phyloP scores from a whole-genome alignment of 768 basidiomycete genomes.

The Cystofilobasidium macerans region DNA sequence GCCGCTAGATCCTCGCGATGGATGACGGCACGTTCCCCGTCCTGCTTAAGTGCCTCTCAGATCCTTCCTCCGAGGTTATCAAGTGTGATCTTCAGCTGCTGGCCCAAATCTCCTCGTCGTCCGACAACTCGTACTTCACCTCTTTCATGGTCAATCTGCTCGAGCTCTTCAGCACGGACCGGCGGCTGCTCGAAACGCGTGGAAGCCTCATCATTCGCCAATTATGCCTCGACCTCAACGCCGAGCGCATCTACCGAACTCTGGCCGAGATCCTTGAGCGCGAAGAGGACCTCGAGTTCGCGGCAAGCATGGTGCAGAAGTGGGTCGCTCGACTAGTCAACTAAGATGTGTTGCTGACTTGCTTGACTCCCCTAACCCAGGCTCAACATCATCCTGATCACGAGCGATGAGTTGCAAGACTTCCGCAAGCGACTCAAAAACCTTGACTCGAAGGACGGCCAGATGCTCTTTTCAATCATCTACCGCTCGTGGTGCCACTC shows the following conservation, averaged over 20 bases:
- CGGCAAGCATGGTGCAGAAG: slow-evolving; percentile 93
- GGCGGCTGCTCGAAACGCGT: slow-evolving; percentile 73
- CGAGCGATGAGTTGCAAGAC: slow-evolving; percentile 88
- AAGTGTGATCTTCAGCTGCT: slow-evolving; percentile 91
- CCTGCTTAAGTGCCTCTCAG: slow-evolving; percentile 85
- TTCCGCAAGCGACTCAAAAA: slow-evolving; percentile 87
- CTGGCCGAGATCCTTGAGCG: slow-evolving; percentile 97
- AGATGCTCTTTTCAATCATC: slow-evolving; percentile 81
- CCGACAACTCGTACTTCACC: slow-evolving; percentile 91
- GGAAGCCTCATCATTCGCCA: slow-evolving; percentile 94
- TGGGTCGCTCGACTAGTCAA: neutral
- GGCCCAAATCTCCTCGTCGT: slow-evolving; percentile 83
- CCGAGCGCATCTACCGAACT: slow-evolving; percentile 86
- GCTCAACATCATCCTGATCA: slow-evolving; percentile 89
- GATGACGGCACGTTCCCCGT: slow-evolving; percentile 96
- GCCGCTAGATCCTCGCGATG: slow-evolving; percentile 74
- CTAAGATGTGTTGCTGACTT: neutral
- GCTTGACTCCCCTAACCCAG: neutral
- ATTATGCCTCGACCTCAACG: slow-evolving; percentile 82
- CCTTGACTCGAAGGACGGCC: slow-evolving; percentile 91
- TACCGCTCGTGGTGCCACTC: slow-evolving; percentile 99
- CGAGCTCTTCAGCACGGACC: slow-evolving; percentile 88
- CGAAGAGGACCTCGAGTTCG: slow-evolving; percentile 98
- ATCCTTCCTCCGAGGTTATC: slow-evolving; percentile 94
- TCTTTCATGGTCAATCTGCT: slow-evolving; percentile 90